These are phyloP conservation scores for Camelina laxa DNA, from an alignment of 345 rosid species.

Conservation along the genomic window DNA sequence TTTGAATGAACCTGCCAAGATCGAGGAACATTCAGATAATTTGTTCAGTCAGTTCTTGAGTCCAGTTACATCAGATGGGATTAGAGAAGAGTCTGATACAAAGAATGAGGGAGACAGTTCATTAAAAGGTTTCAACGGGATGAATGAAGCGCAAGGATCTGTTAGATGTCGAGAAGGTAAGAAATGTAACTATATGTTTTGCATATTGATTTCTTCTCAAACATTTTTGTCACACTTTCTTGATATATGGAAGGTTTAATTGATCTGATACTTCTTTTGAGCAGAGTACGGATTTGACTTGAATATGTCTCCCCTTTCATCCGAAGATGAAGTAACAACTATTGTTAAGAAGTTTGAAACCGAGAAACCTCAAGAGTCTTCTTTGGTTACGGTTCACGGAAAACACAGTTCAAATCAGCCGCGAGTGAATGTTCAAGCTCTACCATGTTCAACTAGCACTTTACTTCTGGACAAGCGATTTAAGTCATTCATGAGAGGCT, in stretches of 20 bases:
- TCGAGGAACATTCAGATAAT: constrained; percentile 44
- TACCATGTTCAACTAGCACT: constrained; percentile 35
- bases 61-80: constrained; percentile 28
- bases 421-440: constrained; percentile 15
- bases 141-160: constrained; percentile 30
- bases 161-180: constrained; percentile 30
- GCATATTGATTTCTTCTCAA: background rate
- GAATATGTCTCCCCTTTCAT: constrained; percentile 37
- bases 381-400: background rate
- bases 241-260: constrained; percentile 6
- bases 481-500: constrained; percentile 17
- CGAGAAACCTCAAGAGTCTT: constrained; percentile 31
- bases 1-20: constrained; percentile 56
- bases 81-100: constrained; percentile 19
- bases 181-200: background rate
- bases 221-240: constrained; percentile 8
- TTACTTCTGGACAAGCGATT: constrained; percentile 20
- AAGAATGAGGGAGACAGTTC: constrained; percentile 26
- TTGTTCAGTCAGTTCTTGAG: constrained; percentile 37
- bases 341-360: constrained; percentile 4
- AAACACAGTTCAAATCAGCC: background rate
- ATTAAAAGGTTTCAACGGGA: constrained; percentile 4
- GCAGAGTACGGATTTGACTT: constrained; percentile 39
- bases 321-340: constrained; percentile 10
- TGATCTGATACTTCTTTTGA: constrained; percentile 14